Conservation (phyloP, 352 stramenopile genomes). For the Pythium vanterpoolii region DNA sequence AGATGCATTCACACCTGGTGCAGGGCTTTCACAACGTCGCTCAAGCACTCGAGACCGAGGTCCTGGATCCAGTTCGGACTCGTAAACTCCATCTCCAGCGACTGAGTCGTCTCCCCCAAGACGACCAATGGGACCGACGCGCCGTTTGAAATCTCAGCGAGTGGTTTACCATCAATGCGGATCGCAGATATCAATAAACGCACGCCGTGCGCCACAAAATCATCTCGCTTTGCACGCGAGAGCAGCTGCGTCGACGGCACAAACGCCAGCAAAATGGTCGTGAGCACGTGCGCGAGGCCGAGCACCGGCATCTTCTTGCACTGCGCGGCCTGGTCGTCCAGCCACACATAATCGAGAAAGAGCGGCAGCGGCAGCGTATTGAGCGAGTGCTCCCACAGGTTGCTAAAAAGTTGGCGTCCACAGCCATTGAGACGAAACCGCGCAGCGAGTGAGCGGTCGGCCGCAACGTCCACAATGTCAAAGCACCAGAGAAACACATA, state of each 20-base stretch:
- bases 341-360: conserved; percentile 67
- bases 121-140: background rate
- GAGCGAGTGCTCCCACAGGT: conserved; percentile 46
- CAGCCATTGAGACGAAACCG: conserved; percentile 45
- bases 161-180: conserved; percentile 3
- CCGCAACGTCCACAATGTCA: conserved; percentile 31
- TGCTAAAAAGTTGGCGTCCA: conserved; percentile 32
- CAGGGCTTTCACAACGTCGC: background rate
- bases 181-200: background rate
- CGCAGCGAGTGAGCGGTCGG: conserved; percentile 22
- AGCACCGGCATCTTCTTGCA: conserved; percentile 37
- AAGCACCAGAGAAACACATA: conserved; percentile 58
- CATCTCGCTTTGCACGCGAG: background rate
- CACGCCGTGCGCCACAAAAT: background rate
- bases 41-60: conserved; percentile 3
- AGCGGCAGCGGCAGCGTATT: conserved; percentile 52
- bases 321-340: conserved; percentile 42
- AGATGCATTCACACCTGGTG: background rate
- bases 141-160: background rate
- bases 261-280: conserved; percentile 38
- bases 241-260: background rate
- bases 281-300: conserved; percentile 50
- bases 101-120: background rate
- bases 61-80: background rate
- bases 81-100: conserved; percentile 10